Base-by-base conservation (phyloP, 2,329 filamentous ascomycete genomes). In the Aspergillus melleus region DNA sequence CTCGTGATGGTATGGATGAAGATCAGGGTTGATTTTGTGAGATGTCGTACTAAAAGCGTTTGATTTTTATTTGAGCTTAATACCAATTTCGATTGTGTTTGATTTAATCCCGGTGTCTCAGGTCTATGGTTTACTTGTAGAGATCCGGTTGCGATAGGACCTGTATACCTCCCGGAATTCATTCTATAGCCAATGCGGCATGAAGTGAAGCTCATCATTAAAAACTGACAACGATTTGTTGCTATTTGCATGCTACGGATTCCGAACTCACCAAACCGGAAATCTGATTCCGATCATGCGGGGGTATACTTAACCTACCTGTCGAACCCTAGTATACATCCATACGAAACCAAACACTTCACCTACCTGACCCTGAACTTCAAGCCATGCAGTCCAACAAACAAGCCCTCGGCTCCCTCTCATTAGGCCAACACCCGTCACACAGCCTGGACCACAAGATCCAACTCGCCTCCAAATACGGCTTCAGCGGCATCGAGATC, bases 1-100 rank as follows among this genome's bases (percentile, higher is more conserved):
- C 80, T 54, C 77, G 85, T 49, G 85, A 86, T 71, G 81, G 87
- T 54, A 92, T 92, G 90, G 90, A 94, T 74, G 80, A 82, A 49
- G 90, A 92, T 67, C 89, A 93, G 74, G 87, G 88, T 66, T 91
- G 52, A 26, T 55, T 24, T 29, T 29, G 26, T 2, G 26, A 29
- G 26, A 29, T 9, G 1, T 3, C 6, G 26, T 29, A 29, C 8
- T 11, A 24, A 20, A 47, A 24, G 44, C 22, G 44, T 47, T 24
- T 20, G 19, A 47, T 47, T 20, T 47, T 29, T 29, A 9, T 4
- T 20, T 9, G 44, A 47, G 44, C 44, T 47, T 47, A 47, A 47
- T 47, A 47, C 44, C 44, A 47, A 20, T 47, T 47, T 20, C 10
- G n/a, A 42, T 2, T 36, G 32, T 36, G 6, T n/a, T 14, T 42